Percentiles rank a stretch among this genome's conserved stretches.
phyloP scores from a whole-genome alignment of 306 rosid species.

The Erythrophleum fordii region DNA sequence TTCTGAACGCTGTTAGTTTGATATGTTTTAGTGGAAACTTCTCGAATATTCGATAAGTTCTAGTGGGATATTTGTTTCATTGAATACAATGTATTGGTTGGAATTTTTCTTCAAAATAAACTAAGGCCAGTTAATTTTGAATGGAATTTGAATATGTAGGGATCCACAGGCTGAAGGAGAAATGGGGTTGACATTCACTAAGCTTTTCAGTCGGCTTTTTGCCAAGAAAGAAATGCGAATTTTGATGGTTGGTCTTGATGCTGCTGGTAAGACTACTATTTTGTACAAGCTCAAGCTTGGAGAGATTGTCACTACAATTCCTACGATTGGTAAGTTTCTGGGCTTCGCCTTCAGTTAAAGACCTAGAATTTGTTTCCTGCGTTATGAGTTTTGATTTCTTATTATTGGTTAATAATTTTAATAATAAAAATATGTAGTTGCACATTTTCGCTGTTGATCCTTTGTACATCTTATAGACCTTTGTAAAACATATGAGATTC shows the following conservation, averaged over 20 bases:
- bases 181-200: conserved; percentile 99
- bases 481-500: conserved; percentile 1
- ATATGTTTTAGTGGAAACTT: conserved; percentile 2
- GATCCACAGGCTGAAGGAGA: conserved; percentile 57
- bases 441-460: background rate
- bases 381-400: background rate
- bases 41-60: background rate
- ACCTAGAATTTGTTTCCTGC: background rate
- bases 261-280: conserved; percentile 99
- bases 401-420: background rate
- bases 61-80: background rate
- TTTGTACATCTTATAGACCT: background rate
- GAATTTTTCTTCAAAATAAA: background rate
- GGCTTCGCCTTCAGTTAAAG: conserved; percentile 12
- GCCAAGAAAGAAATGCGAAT: conserved; percentile 99
- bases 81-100: background rate
- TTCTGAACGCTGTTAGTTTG: background rate
- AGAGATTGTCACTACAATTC: conserved; percentile 98
- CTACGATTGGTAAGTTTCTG: conserved; percentile 87
- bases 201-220: conserved; percentile 97
- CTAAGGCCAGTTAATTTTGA: background rate
- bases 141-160: conserved; percentile 35
- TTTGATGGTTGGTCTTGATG: conserved; percentile 99
- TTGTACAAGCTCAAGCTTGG: conserved; percentile 99
- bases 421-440: background rate